Conservation (phyloP, 331 rosid species). For the Telfairia occidentalis region DNA sequence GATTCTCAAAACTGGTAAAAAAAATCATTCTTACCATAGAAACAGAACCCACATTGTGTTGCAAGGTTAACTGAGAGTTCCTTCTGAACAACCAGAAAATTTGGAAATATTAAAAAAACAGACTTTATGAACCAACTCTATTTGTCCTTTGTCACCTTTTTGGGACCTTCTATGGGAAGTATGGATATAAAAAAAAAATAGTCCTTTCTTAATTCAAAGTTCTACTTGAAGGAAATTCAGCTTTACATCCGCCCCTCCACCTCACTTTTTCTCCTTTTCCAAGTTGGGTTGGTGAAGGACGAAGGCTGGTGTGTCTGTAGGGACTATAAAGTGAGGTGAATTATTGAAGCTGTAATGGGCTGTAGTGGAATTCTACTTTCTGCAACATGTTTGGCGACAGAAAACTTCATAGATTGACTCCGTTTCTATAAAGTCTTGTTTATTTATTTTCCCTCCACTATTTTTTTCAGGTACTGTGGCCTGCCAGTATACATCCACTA, state of each 20-base stretch:
- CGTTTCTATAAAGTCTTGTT: slow-evolving; percentile 2
- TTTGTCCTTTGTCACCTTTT: neutral
- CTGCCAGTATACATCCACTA: slow-evolving; percentile 70
- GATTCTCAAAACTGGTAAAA: neutral
- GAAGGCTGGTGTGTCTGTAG: slow-evolving; percentile 1
- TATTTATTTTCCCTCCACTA: neutral
- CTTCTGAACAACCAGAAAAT: neutral
- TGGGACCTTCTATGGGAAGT: neutral
- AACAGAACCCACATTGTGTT: neutral
- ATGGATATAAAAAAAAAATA: neutral
- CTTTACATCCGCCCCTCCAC: neutral
- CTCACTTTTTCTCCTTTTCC: neutral
- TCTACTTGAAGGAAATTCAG: neutral
- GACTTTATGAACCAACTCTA: neutral
- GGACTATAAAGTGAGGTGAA: slow-evolving; percentile 7
- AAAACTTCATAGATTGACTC: slow-evolving; percentile 2
- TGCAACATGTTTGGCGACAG: neutral
- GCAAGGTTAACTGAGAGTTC: neutral
- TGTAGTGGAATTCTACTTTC: slow-evolving; percentile 7
- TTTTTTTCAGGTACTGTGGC: slow-evolving; percentile 48
- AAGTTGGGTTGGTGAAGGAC: slow-evolving; percentile 8
- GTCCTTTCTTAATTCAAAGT: neutral
- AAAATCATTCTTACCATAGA: neutral
- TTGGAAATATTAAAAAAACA: neutral
- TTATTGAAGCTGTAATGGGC: slow-evolving; percentile 10